These are phyloP conservation scores for Auricularia sp. DNA, from an alignment of 768 basidiomycete genomes.

Conservation along the genomic window DNA sequence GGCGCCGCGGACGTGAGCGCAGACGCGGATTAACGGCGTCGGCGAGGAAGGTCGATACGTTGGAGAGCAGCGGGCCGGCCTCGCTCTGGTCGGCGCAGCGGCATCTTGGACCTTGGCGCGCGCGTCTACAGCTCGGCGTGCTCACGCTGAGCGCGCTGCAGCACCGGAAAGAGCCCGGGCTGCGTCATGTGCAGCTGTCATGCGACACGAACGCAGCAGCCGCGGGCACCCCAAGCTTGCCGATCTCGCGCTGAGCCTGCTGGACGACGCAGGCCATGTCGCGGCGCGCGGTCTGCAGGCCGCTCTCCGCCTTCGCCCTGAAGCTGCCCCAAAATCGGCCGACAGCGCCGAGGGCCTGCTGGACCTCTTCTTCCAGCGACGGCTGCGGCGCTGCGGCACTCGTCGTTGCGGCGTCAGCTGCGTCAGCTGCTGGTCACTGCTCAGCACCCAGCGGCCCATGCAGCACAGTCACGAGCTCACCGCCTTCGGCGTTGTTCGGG, in stretches of 20 bases:
- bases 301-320: constrained; percentile 71
- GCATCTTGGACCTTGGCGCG: constrained; percentile 12
- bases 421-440: background rate
- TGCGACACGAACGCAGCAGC: background rate
- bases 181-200: too few species aligned
- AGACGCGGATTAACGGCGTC: constrained; percentile 64
- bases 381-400: constrained; percentile 44
- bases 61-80: constrained; percentile 27
- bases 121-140: constrained; percentile 46
- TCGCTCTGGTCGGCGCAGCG: constrained; percentile 39
- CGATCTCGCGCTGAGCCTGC: constrained; percentile 72
- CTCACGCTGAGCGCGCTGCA: constrained; percentile 58
- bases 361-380: constrained; percentile 77
- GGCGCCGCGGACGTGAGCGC: too few species aligned
- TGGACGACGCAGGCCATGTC: constrained; percentile 63
- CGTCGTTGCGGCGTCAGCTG: constrained; percentile 28
- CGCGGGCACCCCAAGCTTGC: constrained; percentile 41
- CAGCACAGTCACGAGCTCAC: background rate
- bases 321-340: constrained; percentile 87
- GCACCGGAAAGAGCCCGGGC: too few species aligned
- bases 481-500: background rate
- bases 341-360: constrained; percentile 80
- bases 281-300: constrained; percentile 57
- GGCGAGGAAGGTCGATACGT: constrained; percentile 37
- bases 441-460: too few species aligned